Base-by-base conservation (phyloP, 345 rosid species). In the Stellera chamaejasme region DNA sequence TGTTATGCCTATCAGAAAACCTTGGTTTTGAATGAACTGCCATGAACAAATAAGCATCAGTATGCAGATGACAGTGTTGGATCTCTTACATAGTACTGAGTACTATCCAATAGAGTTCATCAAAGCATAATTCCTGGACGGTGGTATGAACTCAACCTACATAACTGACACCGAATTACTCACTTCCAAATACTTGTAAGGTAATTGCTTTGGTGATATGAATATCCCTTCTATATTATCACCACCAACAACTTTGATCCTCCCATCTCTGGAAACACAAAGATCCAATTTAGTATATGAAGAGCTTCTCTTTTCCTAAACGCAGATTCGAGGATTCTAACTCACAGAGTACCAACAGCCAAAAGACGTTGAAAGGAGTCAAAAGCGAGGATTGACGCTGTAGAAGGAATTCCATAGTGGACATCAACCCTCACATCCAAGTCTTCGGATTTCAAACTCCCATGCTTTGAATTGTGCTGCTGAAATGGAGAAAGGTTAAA, bases 1-100 rank as follows among this genome's bases (percentile, higher is more conserved):
- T 13, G 85, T 54, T 59, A 85, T 59, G 57, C 82, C 50, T 61
- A 82, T 70, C 60, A 84, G 67, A 62, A 77, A 63, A 9, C 92
- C 88, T 54, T 64, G 77, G 69, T 85, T 85, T 69, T 70, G 79
- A 9, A 85, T 63, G 71, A 85, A 84, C 92, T 84, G 85, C 81
- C 60, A 74, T 48, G 67, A 56, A 43, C 54, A 47, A 50, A 45
- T 11, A 59, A 36, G 44, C 39, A 23, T 64, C 49, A 69, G 55
- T 51, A 56, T 48, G 25, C 27, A 11, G 13, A 11, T 44, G 51
- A 16, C 54, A 27, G 13, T 8, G 28, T 27, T 43, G 50, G 13
- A 36, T 48, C 19, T 36, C 15, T 12, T 25, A 47, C 10, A 32
- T 48, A 26, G n/a, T 28, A 42, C 23, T 19, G 23, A 26, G 19